Conservation (phyloP, 345 rosid species). For the Hibiscus syriacus region DNA sequence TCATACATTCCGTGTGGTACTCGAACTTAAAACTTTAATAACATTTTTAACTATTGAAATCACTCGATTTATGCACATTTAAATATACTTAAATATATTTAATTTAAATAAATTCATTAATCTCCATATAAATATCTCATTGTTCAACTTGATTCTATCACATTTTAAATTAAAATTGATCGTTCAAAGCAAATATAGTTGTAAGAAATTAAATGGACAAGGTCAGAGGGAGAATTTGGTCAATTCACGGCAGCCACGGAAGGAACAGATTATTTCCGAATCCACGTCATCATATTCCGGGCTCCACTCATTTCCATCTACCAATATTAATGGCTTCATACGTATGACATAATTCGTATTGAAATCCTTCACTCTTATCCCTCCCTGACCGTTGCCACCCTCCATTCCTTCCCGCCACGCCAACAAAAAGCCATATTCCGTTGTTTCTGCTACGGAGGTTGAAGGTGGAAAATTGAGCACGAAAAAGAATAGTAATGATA, state of each 20-base stretch:
- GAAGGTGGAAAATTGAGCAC: slow-evolving; percentile 25
- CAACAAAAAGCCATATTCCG: neutral
- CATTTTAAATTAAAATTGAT: no score
- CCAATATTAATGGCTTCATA: neutral
- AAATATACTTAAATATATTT: no score
- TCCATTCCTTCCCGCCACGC: neutral
- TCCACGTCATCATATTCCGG: neutral
- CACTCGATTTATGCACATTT: no score
- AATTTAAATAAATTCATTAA: no score
- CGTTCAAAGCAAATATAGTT: no score
- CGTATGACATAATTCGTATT: neutral
- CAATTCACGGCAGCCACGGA: neutral
- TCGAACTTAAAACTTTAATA: no score
- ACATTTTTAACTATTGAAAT: no score
- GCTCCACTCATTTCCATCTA: neutral
- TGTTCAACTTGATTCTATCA: no score
- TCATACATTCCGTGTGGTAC: no score
- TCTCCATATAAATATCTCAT: no score
- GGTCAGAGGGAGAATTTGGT: neutral
- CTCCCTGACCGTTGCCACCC: neutral
- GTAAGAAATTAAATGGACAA: neutral
- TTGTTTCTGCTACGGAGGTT: neutral
- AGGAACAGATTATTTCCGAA: neutral
- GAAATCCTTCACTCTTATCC: no score
- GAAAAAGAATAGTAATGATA: slow-evolving; percentile 6